Evolutionary conservation across 1,284 basidiomycete species (phyloP).

Genomic region (Ceratobasidium papillatum): DNA sequence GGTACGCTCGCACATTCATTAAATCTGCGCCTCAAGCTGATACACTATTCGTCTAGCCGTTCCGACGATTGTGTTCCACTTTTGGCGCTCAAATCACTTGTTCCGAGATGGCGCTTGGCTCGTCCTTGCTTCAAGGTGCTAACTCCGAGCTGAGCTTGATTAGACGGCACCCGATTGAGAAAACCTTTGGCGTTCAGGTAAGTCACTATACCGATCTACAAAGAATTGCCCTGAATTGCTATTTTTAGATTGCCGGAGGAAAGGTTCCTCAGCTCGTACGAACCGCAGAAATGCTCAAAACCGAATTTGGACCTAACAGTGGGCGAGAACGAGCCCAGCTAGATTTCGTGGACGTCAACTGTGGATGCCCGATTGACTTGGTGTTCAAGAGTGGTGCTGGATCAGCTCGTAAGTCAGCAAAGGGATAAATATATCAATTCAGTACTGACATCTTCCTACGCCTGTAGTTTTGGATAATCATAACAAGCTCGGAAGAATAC

Average conservation of each 20-base stretch:
- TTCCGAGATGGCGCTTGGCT: constrained; percentile 91
- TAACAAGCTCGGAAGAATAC: constrained; percentile 82
- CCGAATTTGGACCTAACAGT: constrained; percentile 61
- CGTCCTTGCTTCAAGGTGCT: constrained; percentile 81
- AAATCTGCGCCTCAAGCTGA: constrained; percentile 13
- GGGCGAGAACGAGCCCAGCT: constrained; percentile 58
- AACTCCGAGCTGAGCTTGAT: constrained; percentile 93
- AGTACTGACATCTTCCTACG: constrained; percentile 17
- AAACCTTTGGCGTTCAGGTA: constrained; percentile 88
- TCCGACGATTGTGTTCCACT: constrained; percentile 86
- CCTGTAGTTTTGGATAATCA: constrained; percentile 81
- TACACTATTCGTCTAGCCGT: constrained; percentile 66
- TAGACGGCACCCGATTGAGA: constrained; percentile 85
- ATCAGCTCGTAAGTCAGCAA: constrained; percentile 71
- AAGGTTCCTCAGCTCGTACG: constrained; percentile 81
- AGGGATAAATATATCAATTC: background rate
- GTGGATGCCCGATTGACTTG: constrained; percentile 96
- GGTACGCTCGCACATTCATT: constrained; percentile 57
- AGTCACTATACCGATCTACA: constrained; percentile 46
- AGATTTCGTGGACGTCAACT: constrained; percentile 95
- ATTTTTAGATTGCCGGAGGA: constrained; percentile 67
- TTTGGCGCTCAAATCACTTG: constrained; percentile 96
- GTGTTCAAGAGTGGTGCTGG: constrained; percentile 93
- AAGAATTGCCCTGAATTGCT: background rate
- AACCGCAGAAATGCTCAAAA: constrained; percentile 83